phyloP scores from a whole-genome alignment of 169 alveolate genomes.

The Plasmodium cynomolgi region DNA sequence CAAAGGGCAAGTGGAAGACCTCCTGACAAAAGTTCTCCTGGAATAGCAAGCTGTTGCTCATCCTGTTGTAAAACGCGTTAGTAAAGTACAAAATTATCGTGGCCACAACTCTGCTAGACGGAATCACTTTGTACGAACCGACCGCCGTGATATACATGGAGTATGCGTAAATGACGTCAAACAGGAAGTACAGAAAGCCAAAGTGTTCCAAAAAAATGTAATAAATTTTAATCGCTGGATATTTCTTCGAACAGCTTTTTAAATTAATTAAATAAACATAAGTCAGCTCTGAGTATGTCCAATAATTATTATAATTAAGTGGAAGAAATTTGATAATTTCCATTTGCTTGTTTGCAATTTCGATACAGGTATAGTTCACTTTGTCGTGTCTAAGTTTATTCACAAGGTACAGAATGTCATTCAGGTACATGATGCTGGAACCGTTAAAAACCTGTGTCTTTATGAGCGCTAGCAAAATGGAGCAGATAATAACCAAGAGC shows the following conservation, averaged over 20 bases:
- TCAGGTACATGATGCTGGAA: constrained; percentile 50
- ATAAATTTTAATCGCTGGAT: constrained; percentile 66
- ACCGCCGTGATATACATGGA: constrained; percentile 68
- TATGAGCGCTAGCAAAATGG: constrained; percentile 45
- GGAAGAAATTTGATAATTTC: constrained; percentile 58
- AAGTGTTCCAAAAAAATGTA: constrained; percentile 57
- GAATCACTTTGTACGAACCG: constrained; percentile 56
- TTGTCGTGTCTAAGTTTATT: constrained; percentile 33
- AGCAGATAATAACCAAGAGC: constrained; percentile 47
- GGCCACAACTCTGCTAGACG: constrained; percentile 56
- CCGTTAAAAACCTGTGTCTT: constrained; percentile 67
- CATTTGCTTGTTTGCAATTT: constrained; percentile 67
- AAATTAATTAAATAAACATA: constrained; percentile 67
- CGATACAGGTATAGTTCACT: constrained; percentile 60
- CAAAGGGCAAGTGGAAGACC: constrained; percentile 53
- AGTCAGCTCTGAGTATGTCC: constrained; percentile 59
- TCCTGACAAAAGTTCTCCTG: constrained; percentile 69
- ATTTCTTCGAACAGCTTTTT: constrained; percentile 53
- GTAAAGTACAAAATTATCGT: constrained; percentile 58
- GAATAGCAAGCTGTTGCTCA: constrained; percentile 59
- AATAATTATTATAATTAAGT: constrained; percentile 56
- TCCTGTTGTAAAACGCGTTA: constrained; percentile 59
- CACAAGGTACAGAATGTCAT: constrained; percentile 43
- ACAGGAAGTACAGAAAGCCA: constrained; percentile 51
- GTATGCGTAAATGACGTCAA: constrained; percentile 60